Base-by-base conservation (phyloP, 331 rosid genomes). In the Dryas integrifolia region DNA sequence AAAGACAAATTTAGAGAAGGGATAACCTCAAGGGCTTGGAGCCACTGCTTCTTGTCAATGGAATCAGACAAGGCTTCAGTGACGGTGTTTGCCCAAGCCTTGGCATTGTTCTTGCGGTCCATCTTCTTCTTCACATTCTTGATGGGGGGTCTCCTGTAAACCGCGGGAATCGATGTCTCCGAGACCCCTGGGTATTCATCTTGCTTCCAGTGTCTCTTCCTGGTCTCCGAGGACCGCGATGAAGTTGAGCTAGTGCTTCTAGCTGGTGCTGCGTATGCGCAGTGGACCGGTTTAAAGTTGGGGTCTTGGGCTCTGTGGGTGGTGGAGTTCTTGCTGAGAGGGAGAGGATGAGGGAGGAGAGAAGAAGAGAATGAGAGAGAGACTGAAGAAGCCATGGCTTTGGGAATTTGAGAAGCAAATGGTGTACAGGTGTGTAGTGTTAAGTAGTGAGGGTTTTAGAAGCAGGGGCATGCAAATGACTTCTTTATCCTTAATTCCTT, bases 11-110 rank as follows among this genome's bases (percentile, higher is more conserved):
- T 56, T 72, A 41, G 48, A 46, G 61, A 30, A 60, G 15, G 67
- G n/a, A 45, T 18, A 26, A 92, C 99, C 99, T 95, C 77, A 43
- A 95, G 92, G 24, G 99, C 96, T 82, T 87, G 96, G 74, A 86
- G 80, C 99, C 99, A 95, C 13, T 87, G 92, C 70, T 92, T 95
- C 52, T 92, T 95, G 14, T 83, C 79, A 60, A 95, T 79, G 62
- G 76, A 76, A 35, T 90, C 92, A 1, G 85, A 84, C 47, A 95
- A 81, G 83, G 92, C 75, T 78, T 95, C 98, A 3, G 99, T 89
- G 75, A 95, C 98, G 73, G 99, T 95, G 80, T 75, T 88, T 77
- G 66, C 98, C 99, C 96, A 95, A 1, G 93, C 98, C 73, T 92
- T 92, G 41, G 99, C 97, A 30, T 83, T 56, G 64, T 74, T 60